phyloP scores from a whole-genome alignment of 768 basidiomycete species.

The Phlebiopsis gigantea region DNA sequence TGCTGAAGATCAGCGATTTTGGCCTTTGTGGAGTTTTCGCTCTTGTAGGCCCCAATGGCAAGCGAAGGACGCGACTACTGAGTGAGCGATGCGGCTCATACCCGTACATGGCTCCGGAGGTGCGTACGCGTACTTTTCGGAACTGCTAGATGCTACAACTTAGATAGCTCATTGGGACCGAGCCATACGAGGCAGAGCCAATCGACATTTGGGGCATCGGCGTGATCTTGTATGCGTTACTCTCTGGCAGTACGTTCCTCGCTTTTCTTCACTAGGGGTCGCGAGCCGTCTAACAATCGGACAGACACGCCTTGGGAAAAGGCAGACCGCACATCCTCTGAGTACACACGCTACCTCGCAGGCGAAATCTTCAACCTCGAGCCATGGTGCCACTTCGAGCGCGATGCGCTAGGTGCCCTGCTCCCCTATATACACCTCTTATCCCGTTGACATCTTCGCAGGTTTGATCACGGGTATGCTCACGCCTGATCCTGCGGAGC shows the following conservation, averaged over 20 bases:
- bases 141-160: not conserved
- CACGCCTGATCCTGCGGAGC: slow-evolving; percentile 58
- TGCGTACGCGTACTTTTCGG: slow-evolving; percentile 26
- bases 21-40: slow-evolving; percentile 89
- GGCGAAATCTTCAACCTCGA: slow-evolving; percentile 68
- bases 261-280: not conserved
- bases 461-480: slow-evolving; percentile 76
- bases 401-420: slow-evolving; percentile 51
- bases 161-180: slow-evolving; percentile 18
- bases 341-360: slow-evolving; percentile 70
- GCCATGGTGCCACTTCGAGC: slow-evolving; percentile 74
- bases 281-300: not conserved
- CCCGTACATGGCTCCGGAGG: slow-evolving; percentile 95
- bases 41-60: slow-evolving; percentile 50
- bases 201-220: slow-evolving; percentile 96
- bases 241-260: slow-evolving; percentile 76
- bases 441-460: slow-evolving; percentile 25
- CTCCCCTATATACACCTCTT: not conserved
- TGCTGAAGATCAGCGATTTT: slow-evolving; percentile 93
- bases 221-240: slow-evolving; percentile 86
- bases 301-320: slow-evolving; percentile 98
- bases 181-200: slow-evolving; percentile 83
- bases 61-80: slow-evolving; percentile 69
- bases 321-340: slow-evolving; percentile 72
- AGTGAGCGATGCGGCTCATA: slow-evolving; percentile 86